phyloP scores from a whole-genome alignment of 371 early-diverging fungal genomes.

The Ordospora pajunii region DNA sequence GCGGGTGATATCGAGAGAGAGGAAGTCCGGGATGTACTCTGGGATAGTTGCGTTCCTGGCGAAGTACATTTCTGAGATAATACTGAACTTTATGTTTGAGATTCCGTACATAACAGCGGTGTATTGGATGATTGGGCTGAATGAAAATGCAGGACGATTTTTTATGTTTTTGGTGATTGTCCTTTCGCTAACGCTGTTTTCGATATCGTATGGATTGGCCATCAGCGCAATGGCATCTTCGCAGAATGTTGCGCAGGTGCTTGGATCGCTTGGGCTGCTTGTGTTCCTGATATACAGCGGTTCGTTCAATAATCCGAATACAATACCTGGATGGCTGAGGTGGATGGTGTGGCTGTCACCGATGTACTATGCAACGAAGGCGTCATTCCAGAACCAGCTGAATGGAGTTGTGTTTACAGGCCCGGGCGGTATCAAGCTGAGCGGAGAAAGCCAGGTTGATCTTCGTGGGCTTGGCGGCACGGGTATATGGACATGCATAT shows the following conservation, averaged over 20 bases:
- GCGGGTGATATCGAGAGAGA: constrained; percentile 62
- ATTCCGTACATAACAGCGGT: constrained; percentile 51
- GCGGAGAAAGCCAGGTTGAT: constrained; percentile 19
- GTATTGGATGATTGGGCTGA: constrained; percentile 62
- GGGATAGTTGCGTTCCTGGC: constrained; percentile 62
- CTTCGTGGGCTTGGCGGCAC: constrained; percentile 8
- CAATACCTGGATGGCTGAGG: constrained; percentile 57
- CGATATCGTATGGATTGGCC: constrained; percentile 58
- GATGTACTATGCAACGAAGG: constrained; percentile 57
- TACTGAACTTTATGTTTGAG: constrained; percentile 46
- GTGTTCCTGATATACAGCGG: constrained; percentile 63
- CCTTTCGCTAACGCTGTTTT: constrained; percentile 44
- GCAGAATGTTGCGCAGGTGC: constrained; percentile 59
- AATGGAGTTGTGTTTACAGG: constrained; percentile 12
- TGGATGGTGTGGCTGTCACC: constrained; percentile 63
- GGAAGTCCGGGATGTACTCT: constrained; percentile 62
- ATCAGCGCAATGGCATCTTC: constrained; percentile 61
- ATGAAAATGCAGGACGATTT: constrained; percentile 38
- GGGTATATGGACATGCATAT: background rate
- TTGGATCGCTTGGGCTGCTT: constrained; percentile 61
- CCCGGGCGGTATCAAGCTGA: background rate
- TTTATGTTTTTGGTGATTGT: constrained; percentile 58
- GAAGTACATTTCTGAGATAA: constrained; percentile 59
- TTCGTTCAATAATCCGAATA: constrained; percentile 58
- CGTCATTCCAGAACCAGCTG: constrained; percentile 40